Evolutionary conservation across 257 asterid species (phyloP), one percentile per base, ranked within the genome.

Genomic region (Capsicum chinense): DNA sequence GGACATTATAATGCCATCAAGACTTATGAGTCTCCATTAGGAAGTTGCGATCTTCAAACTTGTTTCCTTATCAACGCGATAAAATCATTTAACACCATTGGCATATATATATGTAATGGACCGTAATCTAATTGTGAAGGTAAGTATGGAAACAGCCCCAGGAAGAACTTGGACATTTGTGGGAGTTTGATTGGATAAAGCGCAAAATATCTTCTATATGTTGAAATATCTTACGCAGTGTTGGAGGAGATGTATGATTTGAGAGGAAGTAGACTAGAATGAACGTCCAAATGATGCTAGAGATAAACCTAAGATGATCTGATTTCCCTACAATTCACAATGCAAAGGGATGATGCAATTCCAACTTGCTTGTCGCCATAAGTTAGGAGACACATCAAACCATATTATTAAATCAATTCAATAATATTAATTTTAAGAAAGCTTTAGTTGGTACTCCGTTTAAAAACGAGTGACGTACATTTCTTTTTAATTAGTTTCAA

Each of bases 11-110:
- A 74, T 13, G 7, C 11, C 44, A 12, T 0, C 33, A 26, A 74
- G 44, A 21, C 42, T 48, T 39, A 16, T 14, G 79, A 4, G 5
- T 69, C 33, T 69, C 60, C 80, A 74, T 50, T 19, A 50, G 35
- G 11, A 19, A 74, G 21, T 74, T 50, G 47, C 50, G 81, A 19
- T 74, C n/a, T 74, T 74, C 81, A 21, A 14, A 35, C 44, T 74
- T 0, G 12, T 74, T 60, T 48, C 80, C 60, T 19, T 44, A 21
- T 21, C 21, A 50, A 50, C 62, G n/a, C 50, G 62, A 74, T 50
- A 12, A 21, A 74, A 74, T 74, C 42, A 74, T 6, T 74, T 74
- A 44, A 50, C 60, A 48, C 12, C 80, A 73, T 6, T 44, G 14
- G 52, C 13, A 5, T 69, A 48, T 48, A 48, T 48, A 19, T 10